These are phyloP conservation scores for Podaxis carcinomalis DNA, from an alignment of 768 basidiomycete genomes.

Conservation along the genomic window DNA sequence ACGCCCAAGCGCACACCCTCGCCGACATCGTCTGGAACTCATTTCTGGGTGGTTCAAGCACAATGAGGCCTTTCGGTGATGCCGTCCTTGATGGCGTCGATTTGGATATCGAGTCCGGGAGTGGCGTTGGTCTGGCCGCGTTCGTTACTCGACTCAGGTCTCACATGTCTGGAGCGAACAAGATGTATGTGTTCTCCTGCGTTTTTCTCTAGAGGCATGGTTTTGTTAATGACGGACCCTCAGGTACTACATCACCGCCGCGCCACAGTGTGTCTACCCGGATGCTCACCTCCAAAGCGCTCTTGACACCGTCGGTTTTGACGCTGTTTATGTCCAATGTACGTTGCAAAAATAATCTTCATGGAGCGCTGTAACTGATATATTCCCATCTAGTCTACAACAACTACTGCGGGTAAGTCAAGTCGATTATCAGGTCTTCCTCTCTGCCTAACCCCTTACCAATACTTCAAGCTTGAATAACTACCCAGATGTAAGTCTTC, in stretches of 20 bases:
- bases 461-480: conserved; percentile 27
- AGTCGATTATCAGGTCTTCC: neutral
- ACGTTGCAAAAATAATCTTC: neutral
- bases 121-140: conserved; percentile 37
- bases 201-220: neutral
- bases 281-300: conserved; percentile 50
- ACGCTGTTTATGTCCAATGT: conserved; percentile 60
- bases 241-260: conserved; percentile 51
- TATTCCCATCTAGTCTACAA: conserved; percentile 25
- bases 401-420: conserved; percentile 38
- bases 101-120: conserved; percentile 62
- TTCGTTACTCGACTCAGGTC: conserved; percentile 44
- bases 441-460: neutral
- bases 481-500: conserved; percentile 33
- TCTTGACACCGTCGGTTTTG: conserved; percentile 54
- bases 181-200: conserved; percentile 29
- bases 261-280: conserved; percentile 57
- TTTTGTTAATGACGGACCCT: neutral
- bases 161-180: conserved; percentile 40
- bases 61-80: conserved; percentile 58
- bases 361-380: neutral
- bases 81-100: conserved; percentile 65
- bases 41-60: conserved; percentile 58
- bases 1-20: conserved; percentile 45
- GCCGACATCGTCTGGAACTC: conserved; percentile 61